Conservation (phyloP, 2,329 filamentous ascomycete genomes). For the Fusarium haematococcum region DNA sequence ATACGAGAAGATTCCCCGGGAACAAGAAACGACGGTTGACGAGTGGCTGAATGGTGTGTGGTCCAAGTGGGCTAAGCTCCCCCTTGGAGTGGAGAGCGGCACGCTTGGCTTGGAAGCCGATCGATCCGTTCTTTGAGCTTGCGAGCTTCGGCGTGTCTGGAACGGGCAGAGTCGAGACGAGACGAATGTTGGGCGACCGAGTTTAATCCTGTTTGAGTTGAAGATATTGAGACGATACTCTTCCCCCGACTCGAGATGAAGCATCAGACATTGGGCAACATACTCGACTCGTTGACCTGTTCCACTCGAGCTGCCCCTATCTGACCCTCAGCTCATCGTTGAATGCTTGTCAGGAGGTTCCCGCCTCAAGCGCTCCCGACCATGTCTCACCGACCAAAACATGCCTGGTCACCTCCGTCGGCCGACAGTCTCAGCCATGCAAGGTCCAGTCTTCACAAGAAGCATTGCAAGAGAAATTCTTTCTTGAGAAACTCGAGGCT, state of each 20-base stretch:
- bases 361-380: not conserved
- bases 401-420: constrained; percentile 17
- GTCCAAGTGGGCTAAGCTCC: constrained; percentile 6
- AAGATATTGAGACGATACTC: not conserved
- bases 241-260: not conserved
- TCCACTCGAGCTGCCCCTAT: not conserved
- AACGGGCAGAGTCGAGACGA: not conserved
- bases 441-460: constrained; percentile 1
- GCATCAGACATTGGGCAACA: not conserved
- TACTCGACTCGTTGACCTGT: not conserved
- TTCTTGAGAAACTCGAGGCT: not conserved
- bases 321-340: not conserved
- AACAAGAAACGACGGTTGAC: not conserved
- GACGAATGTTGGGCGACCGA: not conserved
- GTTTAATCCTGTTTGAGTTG: not conserved
- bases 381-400: constrained; percentile 23
- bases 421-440: constrained; percentile 16
- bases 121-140: constrained; percentile 27
- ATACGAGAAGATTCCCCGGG: constrained; percentile 1
- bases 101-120: constrained; percentile 26
- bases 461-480: not conserved
- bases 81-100: constrained; percentile 34
- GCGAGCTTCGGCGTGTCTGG: not conserved
- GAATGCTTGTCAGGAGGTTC: not conserved
- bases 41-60: not conserved